These are phyloP conservation scores for Cutaneotrichosporon dermatis DNA, from an alignment of 1,284 basidiomycete species.

Conservation along the genomic window DNA sequence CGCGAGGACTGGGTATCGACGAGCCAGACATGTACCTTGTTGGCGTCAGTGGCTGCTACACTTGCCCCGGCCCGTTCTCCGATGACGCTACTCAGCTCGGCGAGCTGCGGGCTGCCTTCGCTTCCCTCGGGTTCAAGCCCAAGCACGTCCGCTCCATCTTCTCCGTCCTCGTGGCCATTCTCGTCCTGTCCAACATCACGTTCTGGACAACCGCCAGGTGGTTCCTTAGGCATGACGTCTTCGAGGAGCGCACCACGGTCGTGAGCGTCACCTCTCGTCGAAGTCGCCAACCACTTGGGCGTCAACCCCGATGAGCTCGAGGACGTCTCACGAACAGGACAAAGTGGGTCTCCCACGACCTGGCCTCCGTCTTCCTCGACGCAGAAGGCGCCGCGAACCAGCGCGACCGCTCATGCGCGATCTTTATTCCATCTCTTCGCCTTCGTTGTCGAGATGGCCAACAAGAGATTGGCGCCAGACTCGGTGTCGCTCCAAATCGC, in stretches of 20 bases:
- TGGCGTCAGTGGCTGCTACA: slow-evolving; percentile 80
- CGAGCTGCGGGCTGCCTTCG: slow-evolving; percentile 73
- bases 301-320: slow-evolving; percentile 70
- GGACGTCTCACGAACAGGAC: slow-evolving; percentile 77
- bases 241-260: slow-evolving; percentile 32
- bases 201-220: slow-evolving; percentile 57
- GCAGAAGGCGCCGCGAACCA: slow-evolving; percentile 68
- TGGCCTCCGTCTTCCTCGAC: slow-evolving; percentile 74
- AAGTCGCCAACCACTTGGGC: slow-evolving; percentile 67
- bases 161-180: slow-evolving; percentile 72
- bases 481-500: slow-evolving; percentile 60
- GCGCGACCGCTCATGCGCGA: slow-evolving; percentile 76
- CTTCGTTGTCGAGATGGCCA: slow-evolving; percentile 83
- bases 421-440: slow-evolving; percentile 88
- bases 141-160: slow-evolving; percentile 80
- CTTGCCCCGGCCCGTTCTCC: slow-evolving; percentile 75
- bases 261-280: slow-evolving; percentile 57
- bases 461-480: slow-evolving; percentile 62
- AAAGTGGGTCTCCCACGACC: slow-evolving; percentile 78
- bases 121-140: slow-evolving; percentile 78
- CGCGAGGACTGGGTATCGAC: slow-evolving; percentile 69
- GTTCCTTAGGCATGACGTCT: slow-evolving; percentile 26
- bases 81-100: slow-evolving; percentile 80
- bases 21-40: slow-evolving; percentile 79
- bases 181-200: slow-evolving; percentile 75